These are phyloP conservation scores for Lichenothelia convexa DNA, from an alignment of 495 filamentous ascomycete genomes.

Conservation along the genomic window DNA sequence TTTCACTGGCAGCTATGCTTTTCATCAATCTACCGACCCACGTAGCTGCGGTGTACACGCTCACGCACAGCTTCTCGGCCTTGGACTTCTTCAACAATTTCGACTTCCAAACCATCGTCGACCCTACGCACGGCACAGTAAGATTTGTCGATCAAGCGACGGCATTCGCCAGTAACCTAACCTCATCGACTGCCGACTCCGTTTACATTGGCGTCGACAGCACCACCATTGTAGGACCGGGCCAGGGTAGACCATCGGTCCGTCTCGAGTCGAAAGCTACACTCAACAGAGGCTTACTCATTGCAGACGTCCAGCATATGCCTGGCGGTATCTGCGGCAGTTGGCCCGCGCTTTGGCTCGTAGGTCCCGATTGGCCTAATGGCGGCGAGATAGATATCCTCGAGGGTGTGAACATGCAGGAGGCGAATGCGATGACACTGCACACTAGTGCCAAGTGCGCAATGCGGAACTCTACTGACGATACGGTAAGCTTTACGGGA, in stretches of 20 bases:
- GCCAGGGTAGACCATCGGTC: constrained; percentile 6
- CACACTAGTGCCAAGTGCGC: constrained; percentile 33
- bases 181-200: constrained; percentile 7
- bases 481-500: constrained; percentile 22
- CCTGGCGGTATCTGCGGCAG: constrained; percentile 11
- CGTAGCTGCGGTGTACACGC: constrained; percentile 17
- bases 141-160: constrained; percentile 15
- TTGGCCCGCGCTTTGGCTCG: constrained; percentile 33
- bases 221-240: no score
- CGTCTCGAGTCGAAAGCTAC: constrained; percentile 10
- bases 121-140: constrained; percentile 19
- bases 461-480: constrained; percentile 25
- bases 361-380: constrained; percentile 55
- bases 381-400: constrained; percentile 85
- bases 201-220: constrained; percentile 19
- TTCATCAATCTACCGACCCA: constrained; percentile 8
- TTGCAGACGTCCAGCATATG: constrained; percentile 13
- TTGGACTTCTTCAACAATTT: constrained; percentile 17
- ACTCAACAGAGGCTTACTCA: constrained; percentile 12
- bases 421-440: constrained; percentile 48
- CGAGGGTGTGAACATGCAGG: constrained; percentile 59
- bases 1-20: background rate
- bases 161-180: constrained; percentile 11
- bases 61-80: constrained; percentile 28
- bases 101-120: constrained; percentile 7